Base-by-base conservation (phyloP, 495 filamentous ascomycete species). In the Letharia columbiana region DNA sequence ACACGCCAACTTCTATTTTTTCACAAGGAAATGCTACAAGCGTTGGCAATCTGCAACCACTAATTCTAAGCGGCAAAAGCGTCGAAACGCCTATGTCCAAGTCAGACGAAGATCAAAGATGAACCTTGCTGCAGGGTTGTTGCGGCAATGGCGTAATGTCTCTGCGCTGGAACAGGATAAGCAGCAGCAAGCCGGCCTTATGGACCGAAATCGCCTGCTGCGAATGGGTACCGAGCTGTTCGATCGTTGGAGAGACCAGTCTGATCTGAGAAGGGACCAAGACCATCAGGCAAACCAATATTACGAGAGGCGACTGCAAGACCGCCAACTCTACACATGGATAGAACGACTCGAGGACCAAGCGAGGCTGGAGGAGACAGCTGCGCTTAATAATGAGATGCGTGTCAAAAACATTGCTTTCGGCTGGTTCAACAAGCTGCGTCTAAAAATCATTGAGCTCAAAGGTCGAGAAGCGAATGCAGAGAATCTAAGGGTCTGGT, bases 1-100 rank as follows among this genome's bases (percentile, higher is more conserved):
- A 12, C 77, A 86, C 72, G 86, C 85, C 13, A 68, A 76, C 13
- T 89, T 84, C 61, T 91, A 86, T 68, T 84, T 88, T 65, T 63
- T 81, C 33, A 77, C 81, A 41, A 84, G 78, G 20, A 79, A 77
- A 66, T 72, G 75, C n/a, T 65, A 87, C 35, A 85, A 82, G 62
- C 66, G 66, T 37, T 90, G 86, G 87, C 79, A 78, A 59, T 73
- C 75, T 57, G 81, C 83, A 18, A 78, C 78, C 10, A 67, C 79
- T 41, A 75, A 81, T 56, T 78, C 82, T 11, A 76, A 80, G 40
- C 81, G 82, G 64, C 77, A 80, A 63, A 83, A 83, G 56, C 79
- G 84, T 12, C 82, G 84, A 59, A 79, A 84, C 33, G 81, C 84
- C 12, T 90, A 91, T 75, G 77, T 79, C 0, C 78, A 80, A 56